These are phyloP conservation scores for Piper betle DNA, from an alignment of 164 flowering plant species.

Conservation along the genomic window DNA sequence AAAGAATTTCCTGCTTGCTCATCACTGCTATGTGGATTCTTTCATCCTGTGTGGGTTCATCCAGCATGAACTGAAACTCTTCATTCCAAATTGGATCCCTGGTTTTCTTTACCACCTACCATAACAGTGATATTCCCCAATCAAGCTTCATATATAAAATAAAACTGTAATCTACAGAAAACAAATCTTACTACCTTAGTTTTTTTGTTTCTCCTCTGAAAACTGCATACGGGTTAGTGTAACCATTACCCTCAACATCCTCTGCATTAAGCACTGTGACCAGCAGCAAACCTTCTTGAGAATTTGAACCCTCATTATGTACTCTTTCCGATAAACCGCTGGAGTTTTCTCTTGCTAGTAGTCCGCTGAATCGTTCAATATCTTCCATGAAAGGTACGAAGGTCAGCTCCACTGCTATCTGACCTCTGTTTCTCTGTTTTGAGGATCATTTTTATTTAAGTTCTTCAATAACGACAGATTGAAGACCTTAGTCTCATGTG, in stretches of 20 bases:
- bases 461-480: too few relatives aligned
- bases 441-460: too few relatives aligned
- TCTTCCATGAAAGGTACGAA: too few relatives aligned
- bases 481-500: too few relatives aligned
- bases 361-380: conserved; percentile 17
- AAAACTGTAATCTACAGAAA: not conserved
- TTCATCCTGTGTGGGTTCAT: conserved; percentile 48
- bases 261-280: conserved; percentile 42
- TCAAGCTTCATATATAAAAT: not conserved
- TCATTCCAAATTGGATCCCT: conserved; percentile 51
- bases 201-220: conserved; percentile 57
- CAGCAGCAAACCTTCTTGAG: conserved; percentile 40
- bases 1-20: conserved; percentile 26
- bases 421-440: too few relatives aligned
- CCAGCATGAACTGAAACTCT: conserved; percentile 56
- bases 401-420: too few relatives aligned
- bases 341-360: conserved; percentile 14
- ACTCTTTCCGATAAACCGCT: conserved; percentile 4
- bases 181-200: conserved; percentile 36
- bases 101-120: conserved; percentile 36
- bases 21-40: conserved; percentile 43
- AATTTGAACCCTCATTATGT: conserved; percentile 2
- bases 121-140: not conserved
- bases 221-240: conserved; percentile 53
- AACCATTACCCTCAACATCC: conserved; percentile 58